Percentiles rank a stretch among this genome's conserved stretches.
phyloP scores from a whole-genome alignment of 108 stramenopile species.

The Skeletonema tropicum region DNA sequence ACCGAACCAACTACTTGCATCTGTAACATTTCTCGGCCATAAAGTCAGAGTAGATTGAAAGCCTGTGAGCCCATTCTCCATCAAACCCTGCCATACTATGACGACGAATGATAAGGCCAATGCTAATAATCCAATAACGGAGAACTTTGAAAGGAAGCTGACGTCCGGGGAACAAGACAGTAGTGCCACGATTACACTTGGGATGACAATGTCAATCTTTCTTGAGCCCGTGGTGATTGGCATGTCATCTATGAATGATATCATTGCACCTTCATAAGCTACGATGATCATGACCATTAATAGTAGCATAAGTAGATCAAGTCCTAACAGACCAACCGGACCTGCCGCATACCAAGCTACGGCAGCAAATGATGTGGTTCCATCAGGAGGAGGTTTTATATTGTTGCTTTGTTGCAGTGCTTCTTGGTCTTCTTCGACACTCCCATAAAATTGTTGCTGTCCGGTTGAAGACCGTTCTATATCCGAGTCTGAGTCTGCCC shows the following conservation, averaged over 20 bases:
- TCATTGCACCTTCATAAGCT: slow-evolving; percentile 72
- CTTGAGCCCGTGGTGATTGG: slow-evolving; percentile 52
- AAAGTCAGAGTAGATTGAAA: slow-evolving; percentile 23
- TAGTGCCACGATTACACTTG: slow-evolving; percentile 51
- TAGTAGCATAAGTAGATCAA: slow-evolving; percentile 68
- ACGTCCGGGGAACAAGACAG: slow-evolving; percentile 76
- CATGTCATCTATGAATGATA: slow-evolving; percentile 61
- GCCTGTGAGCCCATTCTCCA: slow-evolving; percentile 22
- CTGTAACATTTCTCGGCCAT: slow-evolving; percentile 51
- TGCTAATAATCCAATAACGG: slow-evolving; percentile 59
- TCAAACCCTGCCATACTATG: slow-evolving; percentile 25
- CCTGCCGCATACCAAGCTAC: slow-evolving; percentile 80
- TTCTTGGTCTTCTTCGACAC: neutral
- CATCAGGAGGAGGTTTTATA: slow-evolving; percentile 48
- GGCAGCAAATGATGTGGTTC: slow-evolving; percentile 58
- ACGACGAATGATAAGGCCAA: slow-evolving; percentile 54
- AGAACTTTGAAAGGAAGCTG: slow-evolving; percentile 58
- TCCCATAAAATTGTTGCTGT: slow-evolving; percentile 8
- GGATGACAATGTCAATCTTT: slow-evolving; percentile 44
- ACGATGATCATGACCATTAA: slow-evolving; percentile 65
- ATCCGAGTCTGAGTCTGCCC: neutral
- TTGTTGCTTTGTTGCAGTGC: neutral
- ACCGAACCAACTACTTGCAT: slow-evolving; percentile 76
- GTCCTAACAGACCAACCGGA: slow-evolving; percentile 47
- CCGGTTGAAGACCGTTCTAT: neutral